Evolutionary conservation across 192 early-diverging fungal species (phyloP), one percentile per base, ranked within the genome.

Genomic region (Helicostylum pulchrum): DNA sequence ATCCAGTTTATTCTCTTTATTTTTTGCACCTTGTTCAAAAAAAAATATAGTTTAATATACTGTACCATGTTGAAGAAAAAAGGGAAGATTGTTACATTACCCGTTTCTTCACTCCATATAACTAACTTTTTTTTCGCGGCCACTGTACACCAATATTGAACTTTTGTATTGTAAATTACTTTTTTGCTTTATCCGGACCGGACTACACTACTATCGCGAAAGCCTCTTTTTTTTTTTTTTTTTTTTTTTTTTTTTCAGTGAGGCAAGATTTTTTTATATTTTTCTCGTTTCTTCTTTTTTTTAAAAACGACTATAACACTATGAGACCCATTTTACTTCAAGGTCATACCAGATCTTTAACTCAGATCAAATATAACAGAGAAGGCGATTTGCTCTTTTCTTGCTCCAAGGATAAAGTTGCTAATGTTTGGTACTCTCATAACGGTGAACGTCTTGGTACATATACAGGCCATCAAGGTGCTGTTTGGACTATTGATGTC

Each of bases 381-480:
- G 97, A 98, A 73, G 97, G 97, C 45, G 97, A 99, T 78, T 83
- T 99, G 61, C 78, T 99, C 54, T 96, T 99, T 81, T 91, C 94
- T 7, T 88, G 87, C 54, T 87, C 93, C 39, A 99, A 99, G 79
- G 97, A 99, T 85, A 90, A 89, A 66, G 83, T 91, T 60, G 89
- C 92, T 48, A 94, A 89, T 67, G 90, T 93, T 49, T 99, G 97
- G 97, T 98, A 89, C 72, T 92, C 96, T 48, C 91, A 94, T 79
- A 99, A 96, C 74, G 97, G 97, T 64, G 97, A 99, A 82, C 88
- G 94, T 48, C 81, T 99, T 34, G 97, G 97, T 45, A 92, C 88
- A 43, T 94, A 91, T 70, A 79, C 89, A 48, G 97, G 97, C 26
- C 97, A 99, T 75, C 74, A 85, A 72, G 97, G 97, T 70, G 81